Evolutionary conservation across 495 filamentous ascomycete species (phyloP), one percentile per base, ranked within the genome.

Genomic region (Thozetella sp.): DNA sequence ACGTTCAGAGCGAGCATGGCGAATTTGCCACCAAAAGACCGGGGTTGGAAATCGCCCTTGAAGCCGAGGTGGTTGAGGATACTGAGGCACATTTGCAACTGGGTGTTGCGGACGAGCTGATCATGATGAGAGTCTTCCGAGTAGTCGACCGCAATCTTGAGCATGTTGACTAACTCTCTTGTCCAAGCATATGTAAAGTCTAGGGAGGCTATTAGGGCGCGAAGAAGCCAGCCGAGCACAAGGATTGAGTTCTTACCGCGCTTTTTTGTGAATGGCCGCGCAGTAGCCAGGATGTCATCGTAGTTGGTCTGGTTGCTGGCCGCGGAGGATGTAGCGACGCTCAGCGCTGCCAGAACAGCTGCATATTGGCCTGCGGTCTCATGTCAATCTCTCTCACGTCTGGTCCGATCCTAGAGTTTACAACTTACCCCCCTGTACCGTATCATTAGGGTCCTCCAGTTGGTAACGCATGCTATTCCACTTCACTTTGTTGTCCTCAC

Each of bases 261-360:
- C 65, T 60, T 73, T 11, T 74, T 69, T 0, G 72, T 66, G 58
- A 76, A 82, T 60, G 82, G 74, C 67, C 85, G 77, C 22, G 87
- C 82, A 13, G 88, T 79, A 25, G 90, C 86, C 25, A 96, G 70
- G 20, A 93, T 76, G 67, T 97, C 93, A 67, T 97, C 93, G 55
- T 81, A 89, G 54, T 83, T 88, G 54, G 76, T 72, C 58, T 84
- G 83, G 26, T 73, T 78, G 50, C 78, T 74, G 72, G 73, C 81
- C 78, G 45, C 86, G 73, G 55, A 83, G 70, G 63, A 61, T 25
- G 67, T 62, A 1, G 76, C 68, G 3, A 77, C 34, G 17, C 66
- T 69, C 48, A 81, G 43, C 13, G 70, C 73, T 25, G 77, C 78
- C 51, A 77, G 56, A 0, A 79, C 61, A 23, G 73, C 72, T 2